Percentiles rank a stretch among this genome's conserved stretches.
These are phyloP conservation scores for Marsdenia floribunda DNA, from an alignment of 257 asterid species.

Conservation along the genomic window DNA sequence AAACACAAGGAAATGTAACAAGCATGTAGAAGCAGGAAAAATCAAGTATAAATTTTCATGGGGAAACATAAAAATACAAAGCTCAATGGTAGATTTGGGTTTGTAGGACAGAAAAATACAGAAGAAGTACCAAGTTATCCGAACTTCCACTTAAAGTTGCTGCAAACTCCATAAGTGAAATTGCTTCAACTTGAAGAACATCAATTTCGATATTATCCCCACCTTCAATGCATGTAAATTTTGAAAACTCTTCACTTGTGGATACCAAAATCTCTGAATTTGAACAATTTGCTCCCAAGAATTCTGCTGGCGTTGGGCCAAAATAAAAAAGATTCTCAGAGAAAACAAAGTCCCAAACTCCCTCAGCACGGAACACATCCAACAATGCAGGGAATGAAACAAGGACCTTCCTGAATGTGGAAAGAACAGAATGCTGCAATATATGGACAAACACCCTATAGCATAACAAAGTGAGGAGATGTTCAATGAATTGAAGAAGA, in stretches of 20 bases:
- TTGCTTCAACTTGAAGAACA: constrained; percentile 64
- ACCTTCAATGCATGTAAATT: constrained; percentile 29
- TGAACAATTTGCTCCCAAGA: constrained; percentile 28
- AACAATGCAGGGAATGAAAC: constrained; percentile 57
- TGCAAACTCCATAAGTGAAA: constrained; percentile 73
- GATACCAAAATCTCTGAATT: constrained; percentile 27
- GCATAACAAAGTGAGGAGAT: constrained; percentile 15
- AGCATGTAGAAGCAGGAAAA: not conserved
- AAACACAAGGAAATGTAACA: not conserved
- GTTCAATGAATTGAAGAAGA: constrained; percentile 6
- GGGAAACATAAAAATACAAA: not conserved
- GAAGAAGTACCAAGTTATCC: constrained; percentile 70
- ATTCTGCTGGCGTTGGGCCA: constrained; percentile 57
- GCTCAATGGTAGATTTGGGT: not conserved
- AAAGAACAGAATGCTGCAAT: constrained; percentile 68
- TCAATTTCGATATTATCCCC: constrained; percentile 36
- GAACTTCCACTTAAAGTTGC: constrained; percentile 77
- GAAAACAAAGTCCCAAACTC: constrained; percentile 96
- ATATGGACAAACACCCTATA: constrained; percentile 72
- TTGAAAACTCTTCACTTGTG: constrained; percentile 30
- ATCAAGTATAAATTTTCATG: not conserved
- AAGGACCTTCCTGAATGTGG: constrained; percentile 68
- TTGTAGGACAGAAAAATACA: constrained; percentile 11
- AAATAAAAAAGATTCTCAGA: constrained; percentile 92
- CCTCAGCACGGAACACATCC: constrained; percentile 84